Percentiles rank a stretch among this genome's conserved stretches.
phyloP scores from a whole-genome alignment of 2,329 filamentous ascomycete species.

The Neonectria coccinea region DNA sequence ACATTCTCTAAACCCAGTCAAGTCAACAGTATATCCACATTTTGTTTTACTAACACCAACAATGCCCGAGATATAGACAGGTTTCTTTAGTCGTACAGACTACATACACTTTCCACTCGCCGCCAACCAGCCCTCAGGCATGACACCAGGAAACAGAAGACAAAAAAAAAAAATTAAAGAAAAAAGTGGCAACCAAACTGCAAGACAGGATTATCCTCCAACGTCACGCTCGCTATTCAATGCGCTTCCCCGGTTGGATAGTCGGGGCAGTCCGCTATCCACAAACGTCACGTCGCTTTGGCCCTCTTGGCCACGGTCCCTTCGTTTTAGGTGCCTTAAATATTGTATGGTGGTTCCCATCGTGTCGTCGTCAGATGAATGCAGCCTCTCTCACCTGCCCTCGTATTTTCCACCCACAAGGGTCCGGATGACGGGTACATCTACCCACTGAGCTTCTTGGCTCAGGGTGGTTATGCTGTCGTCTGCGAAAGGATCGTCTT shows the following conservation, averaged over 20 bases:
- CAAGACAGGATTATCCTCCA: conserved; percentile 38
- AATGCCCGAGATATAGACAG: conserved; percentile 31
- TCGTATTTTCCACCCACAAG: conserved; percentile 83
- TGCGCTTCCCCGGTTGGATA: conserved; percentile 50
- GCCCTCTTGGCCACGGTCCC: conserved; percentile 8
- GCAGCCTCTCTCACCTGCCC: conserved; percentile 50
- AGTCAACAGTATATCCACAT: neutral
- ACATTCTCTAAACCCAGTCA: neutral
- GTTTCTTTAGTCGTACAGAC: conserved; percentile 33
- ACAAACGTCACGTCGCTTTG: conserved; percentile 51
- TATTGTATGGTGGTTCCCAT: conserved; percentile 16
- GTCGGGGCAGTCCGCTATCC: conserved; percentile 34
- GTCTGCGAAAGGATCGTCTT: conserved; percentile 78
- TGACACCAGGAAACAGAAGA: conserved; percentile 22
- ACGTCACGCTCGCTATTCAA: conserved; percentile 47
- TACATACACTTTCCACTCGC: conserved; percentile 21
- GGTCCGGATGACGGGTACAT: conserved; percentile 74
- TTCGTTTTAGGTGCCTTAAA: conserved; percentile 9
- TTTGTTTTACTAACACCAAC: neutral
- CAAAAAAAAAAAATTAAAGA: conserved; percentile 26
- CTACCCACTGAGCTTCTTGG: conserved; percentile 66
- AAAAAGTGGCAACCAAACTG: conserved; percentile 22
- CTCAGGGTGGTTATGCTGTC: conserved; percentile 45
- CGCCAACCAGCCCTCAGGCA: conserved; percentile 22
- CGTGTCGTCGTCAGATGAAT: conserved; percentile 20